phyloP scores from a whole-genome alignment of 257 asterid genomes.

The Solanum habrochaites region DNA sequence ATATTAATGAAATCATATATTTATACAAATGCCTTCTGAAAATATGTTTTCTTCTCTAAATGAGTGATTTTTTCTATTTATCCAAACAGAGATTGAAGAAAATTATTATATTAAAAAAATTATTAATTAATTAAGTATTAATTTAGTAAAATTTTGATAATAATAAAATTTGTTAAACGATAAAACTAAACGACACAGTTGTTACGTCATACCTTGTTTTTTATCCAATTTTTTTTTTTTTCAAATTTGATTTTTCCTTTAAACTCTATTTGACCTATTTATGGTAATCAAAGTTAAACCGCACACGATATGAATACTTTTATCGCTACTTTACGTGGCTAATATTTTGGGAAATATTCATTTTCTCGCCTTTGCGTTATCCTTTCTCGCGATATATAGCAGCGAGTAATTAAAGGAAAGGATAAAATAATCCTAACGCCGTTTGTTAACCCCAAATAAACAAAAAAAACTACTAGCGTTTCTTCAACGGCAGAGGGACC shows the following conservation, averaged over 20 bases:
- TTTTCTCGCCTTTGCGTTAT: background rate
- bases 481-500: background rate
- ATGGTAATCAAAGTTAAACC: background rate
- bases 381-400: background rate
- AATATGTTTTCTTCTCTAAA: too few species aligned
- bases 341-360: background rate
- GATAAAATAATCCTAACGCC: background rate
- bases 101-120: too few species aligned
- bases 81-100: too few species aligned
- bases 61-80: too few species aligned
- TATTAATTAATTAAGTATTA: too few species aligned
- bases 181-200: background rate
- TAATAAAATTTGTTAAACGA: background rate
- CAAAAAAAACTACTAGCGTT: background rate
- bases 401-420: background rate
- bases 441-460: background rate
- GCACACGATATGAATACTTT: background rate
- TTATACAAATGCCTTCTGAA: too few species aligned
- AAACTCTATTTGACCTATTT: background rate
- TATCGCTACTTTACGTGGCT: background rate
- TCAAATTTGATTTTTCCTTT: background rate
- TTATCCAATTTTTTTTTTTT: background rate
- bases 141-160: too few species aligned
- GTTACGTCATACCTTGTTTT: background rate
- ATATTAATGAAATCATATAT: too few species aligned